phyloP scores from a whole-genome alignment of 208 protist species.

The Acanthamoeba rhysodes region DNA sequence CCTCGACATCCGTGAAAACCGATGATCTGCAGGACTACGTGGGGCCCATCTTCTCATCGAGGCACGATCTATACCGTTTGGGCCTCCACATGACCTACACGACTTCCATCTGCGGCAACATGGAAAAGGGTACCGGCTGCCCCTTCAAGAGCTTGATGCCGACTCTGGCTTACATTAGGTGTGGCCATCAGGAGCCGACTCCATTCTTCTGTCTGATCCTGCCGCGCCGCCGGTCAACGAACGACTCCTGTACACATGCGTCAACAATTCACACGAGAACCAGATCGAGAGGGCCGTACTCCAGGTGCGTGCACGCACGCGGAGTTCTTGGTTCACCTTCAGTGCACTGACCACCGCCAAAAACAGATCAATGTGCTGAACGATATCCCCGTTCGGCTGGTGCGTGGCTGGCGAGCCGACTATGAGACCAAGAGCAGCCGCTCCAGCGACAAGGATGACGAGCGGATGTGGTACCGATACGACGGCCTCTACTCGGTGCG shows the following conservation, averaged over 20 bases:
- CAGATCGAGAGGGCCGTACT: conserved; percentile 41
- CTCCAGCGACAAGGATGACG: conserved; percentile 4
- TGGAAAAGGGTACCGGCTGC: conserved; percentile 10
- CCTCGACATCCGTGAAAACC: background rate
- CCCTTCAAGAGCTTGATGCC: background rate
- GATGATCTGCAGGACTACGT: conserved; percentile 37
- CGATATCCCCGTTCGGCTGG: background rate
- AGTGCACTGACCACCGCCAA: too few relatives aligned
- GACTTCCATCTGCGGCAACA: conserved; percentile 27
- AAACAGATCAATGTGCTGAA: conserved; percentile 47
- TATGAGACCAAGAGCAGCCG: conserved; percentile 29
- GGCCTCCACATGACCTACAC: conserved; percentile 27
- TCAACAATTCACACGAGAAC: conserved; percentile 54
- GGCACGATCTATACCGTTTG: background rate
- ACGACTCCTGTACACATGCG: conserved; percentile 33
- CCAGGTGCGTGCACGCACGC: background rate
- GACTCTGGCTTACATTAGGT: background rate
- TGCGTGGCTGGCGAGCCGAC: conserved; percentile 51
- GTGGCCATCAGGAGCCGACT: background rate
- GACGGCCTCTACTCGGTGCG: conserved; percentile 56
- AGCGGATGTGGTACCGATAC: conserved; percentile 61
- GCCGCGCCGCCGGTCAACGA: conserved; percentile 6
- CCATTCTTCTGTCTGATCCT: background rate
- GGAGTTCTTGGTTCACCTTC: too few relatives aligned
- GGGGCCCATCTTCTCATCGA: conserved; percentile 48